These are phyloP conservation scores for Epichloe amarillans DNA, from an alignment of 2,329 filamentous ascomycete genomes.

Conservation along the genomic window DNA sequence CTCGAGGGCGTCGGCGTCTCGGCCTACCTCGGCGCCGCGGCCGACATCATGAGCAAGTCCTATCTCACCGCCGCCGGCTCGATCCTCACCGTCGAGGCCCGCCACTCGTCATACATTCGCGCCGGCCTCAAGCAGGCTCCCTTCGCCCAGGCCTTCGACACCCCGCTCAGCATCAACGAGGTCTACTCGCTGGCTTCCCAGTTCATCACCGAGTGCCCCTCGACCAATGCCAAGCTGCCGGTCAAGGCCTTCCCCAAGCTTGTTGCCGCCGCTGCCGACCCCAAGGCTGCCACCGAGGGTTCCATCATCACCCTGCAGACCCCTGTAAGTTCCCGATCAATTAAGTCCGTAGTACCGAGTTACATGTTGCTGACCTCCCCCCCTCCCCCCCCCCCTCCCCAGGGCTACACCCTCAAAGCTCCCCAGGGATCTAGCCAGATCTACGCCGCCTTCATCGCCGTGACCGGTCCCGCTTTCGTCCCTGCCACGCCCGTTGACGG, in stretches of 20 bases:
- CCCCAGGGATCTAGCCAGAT: background rate
- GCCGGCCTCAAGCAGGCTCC: conserved; percentile 32
- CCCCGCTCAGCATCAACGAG: conserved; percentile 44
- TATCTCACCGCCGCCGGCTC: conserved; percentile 48
- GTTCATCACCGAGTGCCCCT: conserved; percentile 47
- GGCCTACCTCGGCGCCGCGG: conserved; percentile 50
- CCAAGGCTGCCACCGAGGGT: conserved; percentile 12
- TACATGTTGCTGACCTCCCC: background rate
- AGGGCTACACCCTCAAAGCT: conserved; percentile 3
- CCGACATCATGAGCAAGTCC: conserved; percentile 41
- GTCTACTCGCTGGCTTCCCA: conserved; percentile 51
- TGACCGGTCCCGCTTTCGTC: conserved; percentile 6
- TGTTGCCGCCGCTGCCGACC: conserved; percentile 20
- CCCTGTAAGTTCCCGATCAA: conserved; percentile 7
- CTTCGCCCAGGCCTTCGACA: conserved; percentile 47
- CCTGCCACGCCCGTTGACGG: background rate
- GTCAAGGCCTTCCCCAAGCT: conserved; percentile 49
- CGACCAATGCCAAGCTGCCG: conserved; percentile 38
- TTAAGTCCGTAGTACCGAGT: too few relatives aligned
- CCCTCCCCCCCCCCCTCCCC: too few relatives aligned
- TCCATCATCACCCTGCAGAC: conserved; percentile 14
- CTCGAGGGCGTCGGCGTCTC: conserved; percentile 53
- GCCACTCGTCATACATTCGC: conserved; percentile 49
- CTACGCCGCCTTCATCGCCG: conserved; percentile 6
- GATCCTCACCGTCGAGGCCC: conserved; percentile 49